Percentiles rank a stretch among this genome's conserved stretches.
These are phyloP conservation scores for Lunularia cruciata DNA, from an alignment of 225 moss, liverwort and hornwort species.

Conservation along the genomic window DNA sequence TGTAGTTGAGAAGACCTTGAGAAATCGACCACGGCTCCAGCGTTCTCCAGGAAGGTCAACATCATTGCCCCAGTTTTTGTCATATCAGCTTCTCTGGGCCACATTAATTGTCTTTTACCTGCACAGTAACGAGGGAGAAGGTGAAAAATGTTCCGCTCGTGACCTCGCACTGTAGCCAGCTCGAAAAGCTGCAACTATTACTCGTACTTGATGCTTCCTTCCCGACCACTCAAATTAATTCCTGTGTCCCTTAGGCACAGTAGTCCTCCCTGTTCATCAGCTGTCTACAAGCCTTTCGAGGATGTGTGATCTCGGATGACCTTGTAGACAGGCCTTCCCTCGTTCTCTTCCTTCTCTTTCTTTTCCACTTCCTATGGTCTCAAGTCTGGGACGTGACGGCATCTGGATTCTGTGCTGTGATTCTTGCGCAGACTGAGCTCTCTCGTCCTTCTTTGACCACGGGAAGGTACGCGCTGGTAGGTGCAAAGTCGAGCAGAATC, in stretches of 20 bases:
- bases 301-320: background rate
- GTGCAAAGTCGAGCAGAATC: too few species aligned
- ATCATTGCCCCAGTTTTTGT: too few species aligned
- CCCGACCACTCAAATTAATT: background rate
- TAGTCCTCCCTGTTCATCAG: background rate
- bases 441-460: background rate
- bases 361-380: background rate
- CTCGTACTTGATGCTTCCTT: background rate
- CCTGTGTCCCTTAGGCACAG: background rate
- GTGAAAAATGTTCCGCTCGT: too few species aligned
- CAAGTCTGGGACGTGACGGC: slow-evolving; percentile 2
- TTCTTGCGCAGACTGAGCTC: background rate
- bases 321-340: background rate
- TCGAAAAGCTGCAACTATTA: background rate
- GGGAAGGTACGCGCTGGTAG: background rate
- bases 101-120: background rate
- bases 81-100: background rate
- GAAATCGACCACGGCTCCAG: too few species aligned
- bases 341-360: background rate
- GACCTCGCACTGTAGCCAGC: background rate
- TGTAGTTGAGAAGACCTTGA: too few species aligned
- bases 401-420: background rate
- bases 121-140: too few species aligned
- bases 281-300: background rate
- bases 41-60: too few species aligned